Conservation (phyloP, 768 basidiomycete species). For the Dentipellis sp. region DNA sequence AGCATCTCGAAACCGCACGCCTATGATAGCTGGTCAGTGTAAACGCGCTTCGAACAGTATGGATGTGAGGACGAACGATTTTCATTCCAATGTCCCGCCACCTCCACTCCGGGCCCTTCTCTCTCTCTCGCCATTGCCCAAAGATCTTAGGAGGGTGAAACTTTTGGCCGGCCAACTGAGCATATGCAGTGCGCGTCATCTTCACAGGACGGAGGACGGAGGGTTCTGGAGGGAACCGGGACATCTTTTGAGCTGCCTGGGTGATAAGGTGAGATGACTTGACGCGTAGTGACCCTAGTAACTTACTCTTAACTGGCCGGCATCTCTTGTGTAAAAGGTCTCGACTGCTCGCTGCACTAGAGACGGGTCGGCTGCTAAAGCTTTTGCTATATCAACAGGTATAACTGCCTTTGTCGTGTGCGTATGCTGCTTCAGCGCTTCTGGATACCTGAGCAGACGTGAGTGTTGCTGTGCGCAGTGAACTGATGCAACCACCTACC, state of each 20-base stretch:
- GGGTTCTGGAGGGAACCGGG: conserved; percentile 74
- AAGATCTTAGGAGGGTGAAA: conserved; percentile 91
- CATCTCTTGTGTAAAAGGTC: conserved; percentile 93
- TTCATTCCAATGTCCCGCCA: conserved; percentile 91
- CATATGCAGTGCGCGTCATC: conserved; percentile 89
- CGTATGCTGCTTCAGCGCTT: conserved; percentile 49
- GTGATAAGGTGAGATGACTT: background rate
- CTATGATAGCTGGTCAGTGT: conserved; percentile 27
- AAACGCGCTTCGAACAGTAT: background rate
- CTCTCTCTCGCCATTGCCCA: conserved; percentile 55
- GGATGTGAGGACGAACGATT: conserved; percentile 41
- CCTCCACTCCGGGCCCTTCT: conserved; percentile 60
- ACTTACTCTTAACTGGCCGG: conserved; percentile 76
- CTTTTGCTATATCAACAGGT: conserved; percentile 70
- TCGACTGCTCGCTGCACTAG: conserved; percentile 85
- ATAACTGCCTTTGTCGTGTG: conserved; percentile 76
- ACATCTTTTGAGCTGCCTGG: conserved; percentile 83
- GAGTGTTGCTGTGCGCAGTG: conserved; percentile 1
- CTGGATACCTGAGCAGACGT: conserved; percentile 53
- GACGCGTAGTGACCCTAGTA: background rate
- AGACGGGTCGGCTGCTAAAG: conserved; percentile 49
- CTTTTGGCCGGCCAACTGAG: conserved; percentile 84
- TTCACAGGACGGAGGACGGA: conserved; percentile 51
- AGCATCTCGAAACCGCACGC: conserved; percentile 97
- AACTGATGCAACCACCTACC: conserved; percentile 28